Percentiles rank a stretch among this genome's conserved stretches.
Evolutionary conservation across 768 basidiomycete species (phyloP).

Genomic region (Boletus vermiculosoides): DNA sequence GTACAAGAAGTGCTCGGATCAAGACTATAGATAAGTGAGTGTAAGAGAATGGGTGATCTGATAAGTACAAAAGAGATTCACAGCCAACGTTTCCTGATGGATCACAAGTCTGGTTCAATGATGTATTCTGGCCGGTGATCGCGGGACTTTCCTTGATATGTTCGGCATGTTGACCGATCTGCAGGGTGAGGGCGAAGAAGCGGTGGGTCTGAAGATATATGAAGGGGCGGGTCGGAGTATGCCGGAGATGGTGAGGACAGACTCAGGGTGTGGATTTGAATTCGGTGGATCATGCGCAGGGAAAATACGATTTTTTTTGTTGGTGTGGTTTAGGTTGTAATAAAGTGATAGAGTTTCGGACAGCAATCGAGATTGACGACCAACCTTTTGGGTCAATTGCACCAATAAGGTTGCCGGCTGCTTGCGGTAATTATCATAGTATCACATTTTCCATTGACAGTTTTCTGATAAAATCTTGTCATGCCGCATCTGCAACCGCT

Average conservation of each 20-base stretch:
- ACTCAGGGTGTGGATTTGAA: neutral
- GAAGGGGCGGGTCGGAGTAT: slow-evolving; percentile 6
- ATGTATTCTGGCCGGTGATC: slow-evolving; percentile 17
- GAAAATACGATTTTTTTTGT: slow-evolving; percentile 1
- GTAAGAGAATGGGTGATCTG: slow-evolving; percentile 7
- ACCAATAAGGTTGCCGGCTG: slow-evolving; percentile 36
- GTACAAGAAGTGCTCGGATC: neutral
- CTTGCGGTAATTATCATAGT: slow-evolving; percentile 27
- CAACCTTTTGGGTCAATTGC: slow-evolving; percentile 40
- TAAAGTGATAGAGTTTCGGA: slow-evolving; percentile 53
- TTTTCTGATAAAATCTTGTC: slow-evolving; percentile 30
- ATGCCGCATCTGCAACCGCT: slow-evolving; percentile 12
- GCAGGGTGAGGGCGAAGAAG: slow-evolving; percentile 18
- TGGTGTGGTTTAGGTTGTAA: slow-evolving; percentile 44
- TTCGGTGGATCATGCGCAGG: neutral
- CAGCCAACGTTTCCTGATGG: neutral
- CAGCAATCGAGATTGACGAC: slow-evolving; percentile 44
- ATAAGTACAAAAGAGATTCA: slow-evolving; percentile 11
- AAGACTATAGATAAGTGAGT: neutral
- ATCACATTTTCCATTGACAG: slow-evolving; percentile 25
- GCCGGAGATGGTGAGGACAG: slow-evolving; percentile 2
- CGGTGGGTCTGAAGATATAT: slow-evolving; percentile 12
- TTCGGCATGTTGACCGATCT: slow-evolving; percentile 23
- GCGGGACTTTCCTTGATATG: slow-evolving; percentile 19
- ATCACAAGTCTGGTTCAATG: slow-evolving; percentile 5